A percentile compares a stretch with the other conserved stretches of the same genome.
These are phyloP conservation scores for Pseudopyricularia javanii DNA, from an alignment of 2,329 filamentous ascomycete genomes.

Conservation along the genomic window DNA sequence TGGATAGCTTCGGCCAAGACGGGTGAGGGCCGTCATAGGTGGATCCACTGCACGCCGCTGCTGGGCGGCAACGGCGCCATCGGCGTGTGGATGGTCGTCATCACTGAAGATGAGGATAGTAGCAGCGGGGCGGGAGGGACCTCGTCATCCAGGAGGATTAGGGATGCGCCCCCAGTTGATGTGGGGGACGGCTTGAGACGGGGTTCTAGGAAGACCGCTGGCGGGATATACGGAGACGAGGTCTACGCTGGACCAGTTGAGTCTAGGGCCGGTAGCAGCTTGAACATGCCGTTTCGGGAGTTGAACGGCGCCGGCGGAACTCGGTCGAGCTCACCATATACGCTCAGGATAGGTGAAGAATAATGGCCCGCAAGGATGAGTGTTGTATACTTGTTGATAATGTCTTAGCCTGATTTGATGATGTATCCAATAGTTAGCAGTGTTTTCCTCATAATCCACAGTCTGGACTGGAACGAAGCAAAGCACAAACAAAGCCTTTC, in stretches of 20 bases:
- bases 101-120: constrained; percentile 50
- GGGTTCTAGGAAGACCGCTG: not conserved
- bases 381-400: too few species aligned
- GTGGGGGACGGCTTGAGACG: not conserved
- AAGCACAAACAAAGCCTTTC: too few species aligned
- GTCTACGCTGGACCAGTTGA: not conserved
- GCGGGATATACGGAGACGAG: not conserved
- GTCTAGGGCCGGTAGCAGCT: not conserved
- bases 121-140: not conserved
- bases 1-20: constrained; percentile 44
- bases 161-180: constrained; percentile 2
- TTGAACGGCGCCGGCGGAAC: not conserved
- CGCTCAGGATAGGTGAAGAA: constrained; percentile 3
- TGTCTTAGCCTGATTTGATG: too few species aligned
- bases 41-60: constrained; percentile 69
- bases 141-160: not conserved
- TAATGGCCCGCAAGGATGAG: too few species aligned
- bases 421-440: too few species aligned
- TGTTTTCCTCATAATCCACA: too few species aligned
- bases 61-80: constrained; percentile 54
- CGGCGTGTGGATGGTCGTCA: constrained; percentile 68
- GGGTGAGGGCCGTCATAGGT: constrained; percentile 49
- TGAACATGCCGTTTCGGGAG: not conserved
- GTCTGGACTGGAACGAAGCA: too few species aligned
- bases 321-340: constrained; percentile 3